A percentile compares a stretch with the other conserved stretches of the same genome.
Conservation (phyloP, 495 filamentous ascomycete genomes). For the Mytilinidion resinicola region DNA sequence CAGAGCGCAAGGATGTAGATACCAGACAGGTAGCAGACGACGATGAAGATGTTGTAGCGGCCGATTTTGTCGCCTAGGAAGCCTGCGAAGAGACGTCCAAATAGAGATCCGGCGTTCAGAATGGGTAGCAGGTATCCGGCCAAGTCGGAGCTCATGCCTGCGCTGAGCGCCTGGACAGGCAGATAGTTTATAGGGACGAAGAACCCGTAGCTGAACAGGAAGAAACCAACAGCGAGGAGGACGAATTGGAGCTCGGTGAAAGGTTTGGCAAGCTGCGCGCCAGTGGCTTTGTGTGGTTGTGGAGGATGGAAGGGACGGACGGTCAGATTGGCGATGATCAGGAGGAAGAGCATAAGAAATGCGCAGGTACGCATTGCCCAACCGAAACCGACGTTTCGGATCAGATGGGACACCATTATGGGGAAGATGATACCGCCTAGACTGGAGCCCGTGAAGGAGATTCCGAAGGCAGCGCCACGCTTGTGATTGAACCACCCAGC, state of each 20-base stretch:
- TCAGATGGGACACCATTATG: constrained; percentile 62
- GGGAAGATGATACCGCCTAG: constrained; percentile 60
- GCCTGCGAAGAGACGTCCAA: constrained; percentile 64
- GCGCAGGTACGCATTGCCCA: constrained; percentile 67
- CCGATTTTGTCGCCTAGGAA: constrained; percentile 63
- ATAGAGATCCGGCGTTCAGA: constrained; percentile 58
- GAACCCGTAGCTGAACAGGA: constrained; percentile 50
- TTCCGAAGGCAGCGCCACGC: constrained; percentile 59
- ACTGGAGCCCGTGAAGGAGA: constrained; percentile 55
- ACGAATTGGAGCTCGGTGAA: constrained; percentile 53
- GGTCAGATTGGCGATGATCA: constrained; percentile 55
- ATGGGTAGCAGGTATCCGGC: constrained; percentile 61
- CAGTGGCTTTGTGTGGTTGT: constrained; percentile 29
- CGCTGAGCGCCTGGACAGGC: constrained; percentile 48
- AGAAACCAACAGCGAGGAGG: constrained; percentile 45
- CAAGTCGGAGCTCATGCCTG: constrained; percentile 53
- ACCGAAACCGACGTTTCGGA: constrained; percentile 56
- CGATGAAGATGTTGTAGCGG: constrained; percentile 64
- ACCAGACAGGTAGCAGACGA: constrained; percentile 50
- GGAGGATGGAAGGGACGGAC: constrained; percentile 48
- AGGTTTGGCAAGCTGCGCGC: constrained; percentile 46
- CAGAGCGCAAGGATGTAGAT: constrained; percentile 62
- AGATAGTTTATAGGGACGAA: constrained; percentile 63
- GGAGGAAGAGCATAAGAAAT: constrained; percentile 60
- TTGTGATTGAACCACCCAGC: constrained; percentile 61